Conservation (phyloP, 257 asterid genomes). For the Nyctanthes arbortristis region DNA sequence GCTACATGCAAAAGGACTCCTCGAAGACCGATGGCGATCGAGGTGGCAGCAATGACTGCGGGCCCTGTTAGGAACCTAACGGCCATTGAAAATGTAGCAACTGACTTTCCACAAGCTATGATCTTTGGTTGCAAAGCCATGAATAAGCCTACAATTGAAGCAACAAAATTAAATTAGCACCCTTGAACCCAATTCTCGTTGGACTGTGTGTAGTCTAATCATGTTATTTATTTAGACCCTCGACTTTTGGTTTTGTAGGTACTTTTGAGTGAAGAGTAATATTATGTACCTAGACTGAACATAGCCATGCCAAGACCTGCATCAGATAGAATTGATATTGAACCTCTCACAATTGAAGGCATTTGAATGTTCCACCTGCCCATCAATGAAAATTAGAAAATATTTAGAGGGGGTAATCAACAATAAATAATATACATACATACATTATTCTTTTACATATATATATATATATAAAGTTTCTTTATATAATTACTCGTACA, state of each 20-base stretch:
- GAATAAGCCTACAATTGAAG: slow-evolving; percentile 56
- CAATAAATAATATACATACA: too few relatives aligned
- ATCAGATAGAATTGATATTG: slow-evolving; percentile 87
- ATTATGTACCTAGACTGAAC: slow-evolving; percentile 96
- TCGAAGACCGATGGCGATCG: slow-evolving; percentile 82
- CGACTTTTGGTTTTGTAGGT: too few relatives aligned
- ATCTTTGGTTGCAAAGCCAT: slow-evolving; percentile 97
- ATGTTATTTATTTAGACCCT: too few relatives aligned
- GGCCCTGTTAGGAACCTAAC: slow-evolving; percentile 95
- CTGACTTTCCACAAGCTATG: slow-evolving; percentile 83
- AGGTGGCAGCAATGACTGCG: slow-evolving; percentile 93
- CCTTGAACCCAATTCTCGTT: background rate
- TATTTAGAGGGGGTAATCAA: background rate
- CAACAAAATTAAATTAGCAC: background rate
- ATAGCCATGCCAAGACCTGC: slow-evolving; percentile 99
- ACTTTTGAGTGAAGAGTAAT: background rate
- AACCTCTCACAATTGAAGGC: slow-evolving; percentile 83
- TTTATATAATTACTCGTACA: background rate
- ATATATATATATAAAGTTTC: too few relatives aligned
- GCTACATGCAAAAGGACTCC: slow-evolving; percentile 87
- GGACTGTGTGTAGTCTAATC: background rate
- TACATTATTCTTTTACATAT: too few relatives aligned
- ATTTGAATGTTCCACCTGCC: slow-evolving; percentile 84
- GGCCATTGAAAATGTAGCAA: slow-evolving; percentile 90
- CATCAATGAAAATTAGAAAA: background rate